Percentiles rank a stretch among this genome's conserved stretches.
These are phyloP conservation scores for Fusarium transvaalense DNA, from an alignment of 2,329 filamentous ascomycete genomes.

Conservation along the genomic window DNA sequence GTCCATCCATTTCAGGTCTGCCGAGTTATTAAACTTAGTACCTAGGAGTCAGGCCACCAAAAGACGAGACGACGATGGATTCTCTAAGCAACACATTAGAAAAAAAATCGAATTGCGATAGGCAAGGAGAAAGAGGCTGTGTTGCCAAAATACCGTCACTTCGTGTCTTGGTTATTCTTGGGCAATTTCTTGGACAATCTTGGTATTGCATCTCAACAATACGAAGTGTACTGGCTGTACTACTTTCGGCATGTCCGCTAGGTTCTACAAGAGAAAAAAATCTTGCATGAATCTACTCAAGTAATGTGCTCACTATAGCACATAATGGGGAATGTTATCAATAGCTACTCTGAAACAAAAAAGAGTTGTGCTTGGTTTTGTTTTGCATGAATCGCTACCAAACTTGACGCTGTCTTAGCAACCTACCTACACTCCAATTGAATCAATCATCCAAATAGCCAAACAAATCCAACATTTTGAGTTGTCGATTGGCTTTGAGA, in stretches of 20 bases:
- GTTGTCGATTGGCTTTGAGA: conserved; percentile 18
- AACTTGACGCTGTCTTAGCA: neutral
- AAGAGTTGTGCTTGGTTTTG: neutral
- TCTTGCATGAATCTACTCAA: conserved; percentile 3
- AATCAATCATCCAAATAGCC: conserved; percentile 10
- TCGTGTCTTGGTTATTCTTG: conserved; percentile 21
- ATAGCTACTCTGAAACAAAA: conserved; percentile 18
- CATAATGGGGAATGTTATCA: conserved; percentile 25
- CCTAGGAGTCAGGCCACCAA: conserved; percentile 2
- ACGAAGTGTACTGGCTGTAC: neutral
- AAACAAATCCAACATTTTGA: conserved; percentile 21
- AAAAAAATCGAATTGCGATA: conserved; percentile 10
- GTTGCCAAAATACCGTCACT: conserved; percentile 1
- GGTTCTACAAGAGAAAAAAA: conserved; percentile 1
- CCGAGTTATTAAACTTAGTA: neutral
- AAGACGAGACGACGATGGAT: neutral
- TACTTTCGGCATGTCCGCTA: conserved; percentile 21
- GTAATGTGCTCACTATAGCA: conserved; percentile 14
- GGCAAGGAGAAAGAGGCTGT: conserved; percentile 16
- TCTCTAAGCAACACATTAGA: neutral
- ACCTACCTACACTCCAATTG: no score
- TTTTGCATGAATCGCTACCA: conserved; percentile 5
- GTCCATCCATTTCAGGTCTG: conserved; percentile 23
- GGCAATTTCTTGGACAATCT: conserved; percentile 10
- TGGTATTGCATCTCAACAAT: neutral